Percentiles rank a stretch among this genome's conserved stretches.
Evolutionary conservation across 2,329 filamentous ascomycete genomes (phyloP).

Genomic region (Penicillium sp.): DNA sequence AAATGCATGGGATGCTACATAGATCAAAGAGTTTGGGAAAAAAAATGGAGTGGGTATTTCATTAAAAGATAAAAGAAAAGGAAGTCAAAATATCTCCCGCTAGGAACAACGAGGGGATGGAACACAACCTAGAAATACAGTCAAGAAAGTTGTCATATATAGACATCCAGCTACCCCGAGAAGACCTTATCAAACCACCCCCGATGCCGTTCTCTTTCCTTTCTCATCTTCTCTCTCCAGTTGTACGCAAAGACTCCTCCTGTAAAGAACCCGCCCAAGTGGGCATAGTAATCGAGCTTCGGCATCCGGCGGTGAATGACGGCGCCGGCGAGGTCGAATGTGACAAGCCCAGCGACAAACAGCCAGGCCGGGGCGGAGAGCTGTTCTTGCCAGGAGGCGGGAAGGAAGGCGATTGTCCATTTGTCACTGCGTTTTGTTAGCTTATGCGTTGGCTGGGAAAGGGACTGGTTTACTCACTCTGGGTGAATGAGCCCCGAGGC

Average conservation of each 20-base stretch:
- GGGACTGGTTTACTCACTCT: slow-evolving; percentile 39
- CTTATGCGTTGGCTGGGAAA: not conserved
- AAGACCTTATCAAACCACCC: slow-evolving; percentile 23
- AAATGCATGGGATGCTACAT: too few relatives aligned
- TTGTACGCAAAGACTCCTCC: slow-evolving; percentile 34
- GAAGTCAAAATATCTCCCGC: too few relatives aligned
- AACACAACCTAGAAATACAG: not conserved
- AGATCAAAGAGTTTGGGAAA: not conserved
- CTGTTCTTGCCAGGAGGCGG: slow-evolving; percentile 43
- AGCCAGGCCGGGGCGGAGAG: slow-evolving; percentile 49
- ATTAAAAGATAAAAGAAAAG: not conserved
- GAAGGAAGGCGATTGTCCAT: slow-evolving; percentile 49
- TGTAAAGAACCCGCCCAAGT: slow-evolving; percentile 48
- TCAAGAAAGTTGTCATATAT: not conserved
- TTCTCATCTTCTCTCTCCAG: slow-evolving; percentile 20
- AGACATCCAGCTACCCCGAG: not conserved
- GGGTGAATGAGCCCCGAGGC: slow-evolving; percentile 55
- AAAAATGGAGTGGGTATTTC: not conserved
- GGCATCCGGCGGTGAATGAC: slow-evolving; percentile 34
- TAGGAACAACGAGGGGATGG: too few relatives aligned
- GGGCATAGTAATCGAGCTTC: slow-evolving; percentile 47
- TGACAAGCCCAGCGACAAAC: slow-evolving; percentile 42
- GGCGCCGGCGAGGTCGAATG: slow-evolving; percentile 42
- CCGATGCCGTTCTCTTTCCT: slow-evolving; percentile 21
- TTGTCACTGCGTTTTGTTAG: slow-evolving; percentile 38